These are phyloP conservation scores for Pseudocohnilembus persalinus DNA, from an alignment of 169 alveolate species.

Conservation along the genomic window DNA sequence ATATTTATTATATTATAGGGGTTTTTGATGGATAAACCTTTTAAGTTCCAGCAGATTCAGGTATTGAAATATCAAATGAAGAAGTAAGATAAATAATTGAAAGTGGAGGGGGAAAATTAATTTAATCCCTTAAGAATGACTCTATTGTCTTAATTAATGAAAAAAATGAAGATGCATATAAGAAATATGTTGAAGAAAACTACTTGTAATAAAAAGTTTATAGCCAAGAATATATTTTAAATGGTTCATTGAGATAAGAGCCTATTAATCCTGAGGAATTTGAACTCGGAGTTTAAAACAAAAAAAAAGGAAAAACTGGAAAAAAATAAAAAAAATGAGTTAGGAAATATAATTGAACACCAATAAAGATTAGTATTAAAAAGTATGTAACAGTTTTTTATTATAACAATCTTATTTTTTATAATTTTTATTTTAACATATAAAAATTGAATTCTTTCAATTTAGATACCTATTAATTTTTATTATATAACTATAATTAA, in stretches of 20 bases:
- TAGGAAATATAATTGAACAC: no score
- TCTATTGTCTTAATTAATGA: neutral
- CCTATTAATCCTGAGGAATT: neutral
- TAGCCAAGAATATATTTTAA: neutral
- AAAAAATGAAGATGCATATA: neutral
- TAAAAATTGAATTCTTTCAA: no score
- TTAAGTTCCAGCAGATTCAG: neutral
- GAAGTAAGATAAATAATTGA: neutral
- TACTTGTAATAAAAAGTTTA: neutral
- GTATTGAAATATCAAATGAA: neutral
- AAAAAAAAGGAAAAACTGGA: neutral
- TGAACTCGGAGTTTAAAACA: neutral
- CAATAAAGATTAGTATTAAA: no score
- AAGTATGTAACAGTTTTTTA: no score
- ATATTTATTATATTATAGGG: neutral
- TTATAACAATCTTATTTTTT: no score
- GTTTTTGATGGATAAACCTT: neutral
- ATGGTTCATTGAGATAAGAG: neutral
- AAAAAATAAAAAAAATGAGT: no score
- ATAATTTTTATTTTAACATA: no score
- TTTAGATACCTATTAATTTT: no score
- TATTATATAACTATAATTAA: no score
- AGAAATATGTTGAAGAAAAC: neutral
- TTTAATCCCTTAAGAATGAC: neutral
- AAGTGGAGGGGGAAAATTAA: neutral